Conservation (phyloP, 2,329 filamentous ascomycete genomes). For the Pseudocercospora eumusae region DNA sequence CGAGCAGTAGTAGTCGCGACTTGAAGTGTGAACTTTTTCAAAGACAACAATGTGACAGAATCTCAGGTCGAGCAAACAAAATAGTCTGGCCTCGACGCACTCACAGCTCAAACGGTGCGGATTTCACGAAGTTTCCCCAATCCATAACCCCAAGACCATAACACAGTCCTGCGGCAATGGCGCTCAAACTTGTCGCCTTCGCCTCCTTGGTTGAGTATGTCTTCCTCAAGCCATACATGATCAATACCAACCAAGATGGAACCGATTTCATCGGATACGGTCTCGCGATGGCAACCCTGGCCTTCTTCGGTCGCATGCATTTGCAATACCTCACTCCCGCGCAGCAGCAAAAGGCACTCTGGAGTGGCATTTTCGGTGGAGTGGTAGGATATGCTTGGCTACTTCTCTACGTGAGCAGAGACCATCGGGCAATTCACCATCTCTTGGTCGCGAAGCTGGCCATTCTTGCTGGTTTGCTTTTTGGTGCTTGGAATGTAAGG, state of each 20-base stretch:
- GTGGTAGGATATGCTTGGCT: constrained; percentile 26
- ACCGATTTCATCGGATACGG: constrained; percentile 27
- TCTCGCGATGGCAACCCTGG: constrained; percentile 21
- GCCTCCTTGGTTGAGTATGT: constrained; percentile 24
- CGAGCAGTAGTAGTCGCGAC: not conserved
- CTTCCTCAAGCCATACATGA: constrained; percentile 25
- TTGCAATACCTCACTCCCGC: constrained; percentile 17
- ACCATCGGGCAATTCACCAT: constrained; percentile 23
- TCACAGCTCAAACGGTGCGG: not conserved
- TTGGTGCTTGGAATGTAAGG: constrained; percentile 18
- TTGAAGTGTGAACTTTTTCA: not conserved
- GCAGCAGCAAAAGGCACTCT: constrained; percentile 12
- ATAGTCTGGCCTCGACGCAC: not conserved
- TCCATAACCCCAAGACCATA: not conserved
- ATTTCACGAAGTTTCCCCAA: not conserved
- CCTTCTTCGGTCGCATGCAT: constrained; percentile 26
- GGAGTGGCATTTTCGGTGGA: constrained; percentile 21
- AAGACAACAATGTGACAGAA: not conserved
- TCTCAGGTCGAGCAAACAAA: not conserved
- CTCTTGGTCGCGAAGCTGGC: constrained; percentile 23
- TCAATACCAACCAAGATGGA: constrained; percentile 10
- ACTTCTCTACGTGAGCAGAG: constrained; percentile 19
- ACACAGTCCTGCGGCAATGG: constrained; percentile 1
- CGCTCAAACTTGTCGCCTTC: constrained; percentile 24
- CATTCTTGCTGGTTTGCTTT: constrained; percentile 21